phyloP scores from a whole-genome alignment of 129 eudicot species.

The Sambucus nigra region DNA sequence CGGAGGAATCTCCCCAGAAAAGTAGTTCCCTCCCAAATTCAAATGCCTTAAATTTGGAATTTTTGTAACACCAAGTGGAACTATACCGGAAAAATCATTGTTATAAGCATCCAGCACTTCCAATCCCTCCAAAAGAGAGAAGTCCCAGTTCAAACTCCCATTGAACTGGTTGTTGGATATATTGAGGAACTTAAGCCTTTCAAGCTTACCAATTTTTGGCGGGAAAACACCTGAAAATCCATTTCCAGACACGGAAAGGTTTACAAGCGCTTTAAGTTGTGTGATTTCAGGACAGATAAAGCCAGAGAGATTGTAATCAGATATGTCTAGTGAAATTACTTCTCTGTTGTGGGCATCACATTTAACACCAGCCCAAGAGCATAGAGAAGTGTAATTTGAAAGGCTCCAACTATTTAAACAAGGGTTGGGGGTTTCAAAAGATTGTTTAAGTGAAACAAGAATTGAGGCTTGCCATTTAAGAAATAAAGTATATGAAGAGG shows the following conservation, averaged over 20 bases:
- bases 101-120: conserved; percentile 51
- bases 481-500: conserved; percentile 3
- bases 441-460: conserved; percentile 35
- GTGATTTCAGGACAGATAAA: conserved; percentile 35
- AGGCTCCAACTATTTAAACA: conserved; percentile 36
- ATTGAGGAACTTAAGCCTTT: conserved; percentile 33
- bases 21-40: conserved; percentile 60
- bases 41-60: conserved; percentile 31
- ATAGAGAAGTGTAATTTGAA: conserved; percentile 27
- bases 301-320: conserved; percentile 51
- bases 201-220: conserved; percentile 20
- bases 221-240: conserved; percentile 41
- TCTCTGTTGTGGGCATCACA: conserved; percentile 27
- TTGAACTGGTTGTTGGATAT: conserved; percentile 50
- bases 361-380: conserved; percentile 47
- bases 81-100: conserved; percentile 46
- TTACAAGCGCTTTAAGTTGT: conserved; percentile 28
- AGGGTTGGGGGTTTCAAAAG: conserved; percentile 26
- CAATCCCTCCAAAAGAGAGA: conserved; percentile 20
- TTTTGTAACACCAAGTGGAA: conserved; percentile 33
- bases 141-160: conserved; percentile 41
- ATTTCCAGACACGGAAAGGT: conserved; percentile 34
- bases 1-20: conserved; percentile 51
- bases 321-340: conserved; percentile 40
- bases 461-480: conserved; percentile 40